Base-by-base conservation (phyloP, 140 eudicot species). In the Artemisia princeps region DNA sequence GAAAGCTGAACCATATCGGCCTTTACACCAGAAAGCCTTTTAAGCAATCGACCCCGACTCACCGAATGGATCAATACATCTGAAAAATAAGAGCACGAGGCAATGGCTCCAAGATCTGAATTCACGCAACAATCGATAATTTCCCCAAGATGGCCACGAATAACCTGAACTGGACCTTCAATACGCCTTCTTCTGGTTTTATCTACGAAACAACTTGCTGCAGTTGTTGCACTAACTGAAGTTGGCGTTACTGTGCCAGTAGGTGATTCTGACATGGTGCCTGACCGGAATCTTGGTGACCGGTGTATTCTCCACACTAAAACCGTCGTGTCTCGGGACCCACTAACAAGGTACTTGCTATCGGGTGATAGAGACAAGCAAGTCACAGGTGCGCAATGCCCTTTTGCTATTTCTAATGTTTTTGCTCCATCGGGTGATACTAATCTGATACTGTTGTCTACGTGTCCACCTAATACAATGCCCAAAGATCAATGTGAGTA, bases 351-450 rank as follows among this genome's bases (percentile, higher is more conserved):
- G 76, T 88, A 88, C 69, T 69, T 88, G 83, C 90, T 79, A 64
- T 88, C 95, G 0, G 90, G 80, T 68, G 96, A 88, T 60, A 86
- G 71, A 73, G 90, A 53, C 74, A 94, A 68, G 79, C 99, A 94
- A 17, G 99, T 88, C 46, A 94, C 95, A 10, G 99, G 99, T 73
- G 96, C 96, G 65, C 82, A 88, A 77, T 94, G 99, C 10, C 89
- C 99, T 72, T 83, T 79, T 54, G 99, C 99, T 80, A 87, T 72
- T 78, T 94, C 99, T 48, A 88, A 68, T 20, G 99, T 94, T 82
- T 82, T 88, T 67, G 99, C 99, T 40, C 94, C 95, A 48, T 94
- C 95, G 1, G 96, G 76, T 65, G 96, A 86, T 80, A 94, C 64
- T 17, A 94, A 84, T 63, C 94, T 79, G 75, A 94, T 79, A 74